These are phyloP conservation scores for Phialemonium atrogriseum DNA, from an alignment of 2,329 filamentous ascomycete genomes.

Conservation along the genomic window DNA sequence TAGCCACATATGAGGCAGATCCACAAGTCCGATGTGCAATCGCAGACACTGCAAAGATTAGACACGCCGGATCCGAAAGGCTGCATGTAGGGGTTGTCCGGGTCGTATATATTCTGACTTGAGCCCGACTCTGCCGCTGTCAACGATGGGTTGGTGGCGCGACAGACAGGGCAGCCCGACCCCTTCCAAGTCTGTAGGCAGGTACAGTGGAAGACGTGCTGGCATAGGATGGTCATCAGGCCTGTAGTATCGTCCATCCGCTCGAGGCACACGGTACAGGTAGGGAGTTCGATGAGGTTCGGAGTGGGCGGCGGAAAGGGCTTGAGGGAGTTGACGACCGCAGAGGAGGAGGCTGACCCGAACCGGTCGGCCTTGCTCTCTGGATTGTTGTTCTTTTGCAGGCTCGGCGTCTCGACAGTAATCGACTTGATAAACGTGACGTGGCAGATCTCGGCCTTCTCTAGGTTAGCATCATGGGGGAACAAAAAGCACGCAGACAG, in stretches of 20 bases:
- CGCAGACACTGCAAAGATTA: slow-evolving; percentile 75
- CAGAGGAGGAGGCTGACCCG: slow-evolving; percentile 44
- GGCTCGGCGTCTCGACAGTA: slow-evolving; percentile 63
- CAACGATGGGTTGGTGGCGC: slow-evolving; percentile 60
- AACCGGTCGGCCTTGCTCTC: slow-evolving; percentile 32
- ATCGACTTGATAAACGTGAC: slow-evolving; percentile 92
- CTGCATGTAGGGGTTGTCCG: slow-evolving; percentile 38
- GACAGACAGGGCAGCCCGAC: slow-evolving; percentile 86
- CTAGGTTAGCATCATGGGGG: slow-evolving; percentile 11
- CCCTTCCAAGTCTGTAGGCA: slow-evolving; percentile 96
- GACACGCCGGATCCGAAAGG: slow-evolving; percentile 52
- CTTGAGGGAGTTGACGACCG: slow-evolving; percentile 38
- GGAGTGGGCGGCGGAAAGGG: slow-evolving; percentile 64
- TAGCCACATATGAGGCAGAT: slow-evolving; percentile 91
- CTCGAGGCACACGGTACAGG: slow-evolving; percentile 92
- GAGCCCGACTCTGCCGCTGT: slow-evolving; percentile 13
- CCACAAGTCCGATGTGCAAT: slow-evolving; percentile 78
- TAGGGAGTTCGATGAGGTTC: slow-evolving; percentile 82
- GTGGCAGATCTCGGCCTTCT: slow-evolving; percentile 82
- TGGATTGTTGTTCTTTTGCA: slow-evolving; percentile 24
- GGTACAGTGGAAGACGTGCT: slow-evolving; percentile 95
- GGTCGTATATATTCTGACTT: slow-evolving; percentile 26
- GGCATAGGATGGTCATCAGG: slow-evolving; percentile 89
- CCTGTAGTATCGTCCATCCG: slow-evolving; percentile 98
- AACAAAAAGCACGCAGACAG: neutral